Percentiles rank a stretch among this genome's conserved stretches.
Conservation (phyloP, 306 rosid species). For the Morella rubra region DNA sequence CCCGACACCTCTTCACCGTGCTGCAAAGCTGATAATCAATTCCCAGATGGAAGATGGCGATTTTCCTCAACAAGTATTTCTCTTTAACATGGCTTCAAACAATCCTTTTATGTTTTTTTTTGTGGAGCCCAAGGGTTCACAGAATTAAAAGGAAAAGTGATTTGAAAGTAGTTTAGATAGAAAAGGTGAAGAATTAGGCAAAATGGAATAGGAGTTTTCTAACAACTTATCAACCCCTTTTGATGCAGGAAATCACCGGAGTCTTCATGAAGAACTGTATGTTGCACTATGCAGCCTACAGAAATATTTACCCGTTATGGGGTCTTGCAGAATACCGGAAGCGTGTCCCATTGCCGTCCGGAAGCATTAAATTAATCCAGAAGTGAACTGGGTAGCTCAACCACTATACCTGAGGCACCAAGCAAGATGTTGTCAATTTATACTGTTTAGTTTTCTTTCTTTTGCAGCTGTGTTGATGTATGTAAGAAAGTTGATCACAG, state of each 20-base stretch:
- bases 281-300: slow-evolving; percentile 71
- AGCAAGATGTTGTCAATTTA: no score
- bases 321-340: slow-evolving; percentile 72
- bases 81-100: background rate
- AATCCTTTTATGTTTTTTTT: background rate
- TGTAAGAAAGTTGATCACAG: no score
- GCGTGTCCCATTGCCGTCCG: slow-evolving; percentile 45
- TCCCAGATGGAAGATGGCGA: slow-evolving; percentile 60
- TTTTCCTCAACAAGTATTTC: slow-evolving; percentile 62
- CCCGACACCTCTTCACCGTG: slow-evolving; percentile 53
- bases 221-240: background rate
- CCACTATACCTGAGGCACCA: no score
- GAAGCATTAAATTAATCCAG: background rate
- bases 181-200: no score
- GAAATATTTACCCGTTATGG: slow-evolving; percentile 71
- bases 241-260: slow-evolving; percentile 49
- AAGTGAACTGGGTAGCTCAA: background rate
- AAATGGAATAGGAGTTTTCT: background rate
- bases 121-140: background rate
- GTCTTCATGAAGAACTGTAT: slow-evolving; percentile 65
- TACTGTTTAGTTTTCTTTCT: no score
- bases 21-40: slow-evolving; percentile 54
- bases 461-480: no score
- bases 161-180: background rate
- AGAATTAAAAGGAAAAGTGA: background rate